phyloP scores from a whole-genome alignment of 495 filamentous ascomycete genomes.

The Penicillium fimorum region DNA sequence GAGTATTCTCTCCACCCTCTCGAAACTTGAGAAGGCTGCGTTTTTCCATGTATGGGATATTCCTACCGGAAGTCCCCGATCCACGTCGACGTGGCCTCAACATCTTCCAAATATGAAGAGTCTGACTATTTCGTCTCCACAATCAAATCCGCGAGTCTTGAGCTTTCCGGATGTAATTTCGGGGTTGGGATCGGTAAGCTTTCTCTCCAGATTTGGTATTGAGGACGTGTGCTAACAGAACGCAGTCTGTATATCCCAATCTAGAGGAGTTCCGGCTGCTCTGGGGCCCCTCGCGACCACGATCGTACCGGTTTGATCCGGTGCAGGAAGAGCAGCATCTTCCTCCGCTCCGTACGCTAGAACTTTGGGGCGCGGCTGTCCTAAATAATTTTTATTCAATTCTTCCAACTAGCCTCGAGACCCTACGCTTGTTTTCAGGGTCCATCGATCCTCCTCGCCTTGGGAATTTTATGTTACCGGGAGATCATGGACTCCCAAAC shows the following conservation, averaged over 20 bases:
- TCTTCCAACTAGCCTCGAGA: slow-evolving; percentile 34
- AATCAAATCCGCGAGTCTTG: slow-evolving; percentile 2
- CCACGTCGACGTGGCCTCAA: slow-evolving; percentile 22
- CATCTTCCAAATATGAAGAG: slow-evolving; percentile 38
- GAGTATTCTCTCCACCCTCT: slow-evolving; percentile 38
- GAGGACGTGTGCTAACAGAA: slow-evolving; percentile 3
- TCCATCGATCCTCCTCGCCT: slow-evolving; percentile 6
- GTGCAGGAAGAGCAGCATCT: slow-evolving; percentile 10
- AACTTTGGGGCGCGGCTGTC: slow-evolving; percentile 31
- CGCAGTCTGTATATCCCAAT: slow-evolving; percentile 29
- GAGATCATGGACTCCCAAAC: slow-evolving; percentile 22
- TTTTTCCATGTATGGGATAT: slow-evolving; percentile 29
- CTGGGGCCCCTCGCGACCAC: slow-evolving; percentile 26
- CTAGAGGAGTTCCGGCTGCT: slow-evolving; percentile 39
- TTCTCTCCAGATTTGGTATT: neutral
- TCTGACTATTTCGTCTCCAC: slow-evolving; percentile 28
- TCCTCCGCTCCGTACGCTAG: slow-evolving; percentile 31
- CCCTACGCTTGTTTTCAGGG: slow-evolving; percentile 33
- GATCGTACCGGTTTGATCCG: slow-evolving; percentile 11
- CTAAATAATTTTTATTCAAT: slow-evolving; percentile 14
- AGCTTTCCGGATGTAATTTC: slow-evolving; percentile 22
- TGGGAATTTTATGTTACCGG: neutral
- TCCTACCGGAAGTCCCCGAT: slow-evolving; percentile 1
- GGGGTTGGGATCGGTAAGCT: slow-evolving; percentile 4
- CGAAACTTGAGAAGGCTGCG: slow-evolving; percentile 43